phyloP scores from a whole-genome alignment of 306 rosid species.

The Datisca glomerata region DNA sequence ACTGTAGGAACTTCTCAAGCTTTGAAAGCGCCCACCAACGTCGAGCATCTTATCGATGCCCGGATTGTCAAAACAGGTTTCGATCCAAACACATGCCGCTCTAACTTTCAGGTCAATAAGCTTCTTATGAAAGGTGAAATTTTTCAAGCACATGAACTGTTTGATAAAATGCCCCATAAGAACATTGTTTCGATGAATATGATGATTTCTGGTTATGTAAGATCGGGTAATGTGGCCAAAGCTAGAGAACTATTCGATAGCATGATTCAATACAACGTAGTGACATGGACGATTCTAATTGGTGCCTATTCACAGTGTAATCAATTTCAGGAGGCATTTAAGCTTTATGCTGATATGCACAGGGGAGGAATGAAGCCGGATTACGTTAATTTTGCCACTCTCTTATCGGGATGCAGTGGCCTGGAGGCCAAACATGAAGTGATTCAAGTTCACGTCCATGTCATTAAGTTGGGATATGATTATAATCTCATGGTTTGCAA shows the following conservation, averaged over 20 bases:
- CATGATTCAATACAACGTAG: constrained; percentile 51
- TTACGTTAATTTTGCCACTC: constrained; percentile 62
- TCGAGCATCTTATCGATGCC: constrained; percentile 33
- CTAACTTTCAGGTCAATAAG: constrained; percentile 44
- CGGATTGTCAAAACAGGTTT: constrained; percentile 69
- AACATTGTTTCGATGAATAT: constrained; percentile 54
- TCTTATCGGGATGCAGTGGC: constrained; percentile 58
- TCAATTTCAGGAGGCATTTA: constrained; percentile 37
- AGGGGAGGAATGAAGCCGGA: constrained; percentile 41
- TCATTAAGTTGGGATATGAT: constrained; percentile 48
- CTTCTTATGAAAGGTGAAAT: constrained; percentile 36
- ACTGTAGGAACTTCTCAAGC: constrained; percentile 16
- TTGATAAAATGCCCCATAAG: constrained; percentile 64
- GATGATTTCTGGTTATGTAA: constrained; percentile 58
- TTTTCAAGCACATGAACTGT: constrained; percentile 35
- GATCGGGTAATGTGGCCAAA: constrained; percentile 37
- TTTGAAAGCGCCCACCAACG: constrained; percentile 18
- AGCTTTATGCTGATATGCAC: constrained; percentile 53
- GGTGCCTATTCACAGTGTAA: constrained; percentile 47
- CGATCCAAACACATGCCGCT: constrained; percentile 43
- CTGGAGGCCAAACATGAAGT: constrained; percentile 33
- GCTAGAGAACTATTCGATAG: constrained; percentile 58
- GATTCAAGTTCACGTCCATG: constrained; percentile 48
- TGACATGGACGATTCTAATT: constrained; percentile 80
- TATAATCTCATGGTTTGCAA: constrained; percentile 62